phyloP scores from a whole-genome alignment of 2,329 filamentous ascomycete species.

The Penicillium psychrosexuale region DNA sequence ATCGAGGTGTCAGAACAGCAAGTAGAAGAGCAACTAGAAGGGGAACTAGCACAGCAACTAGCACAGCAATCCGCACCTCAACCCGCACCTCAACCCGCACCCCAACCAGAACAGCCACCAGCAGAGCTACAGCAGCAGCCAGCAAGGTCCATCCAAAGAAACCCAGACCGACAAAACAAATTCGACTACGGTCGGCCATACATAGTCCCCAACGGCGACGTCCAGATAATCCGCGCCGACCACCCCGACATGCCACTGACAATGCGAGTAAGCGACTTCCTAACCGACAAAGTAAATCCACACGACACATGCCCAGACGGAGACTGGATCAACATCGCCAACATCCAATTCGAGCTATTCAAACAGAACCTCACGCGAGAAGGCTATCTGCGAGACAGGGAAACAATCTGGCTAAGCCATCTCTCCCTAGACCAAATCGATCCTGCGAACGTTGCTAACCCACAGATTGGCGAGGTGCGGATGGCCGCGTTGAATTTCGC shows the following conservation, averaged over 20 bases:
- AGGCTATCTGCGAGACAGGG: neutral
- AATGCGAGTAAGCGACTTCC: neutral
- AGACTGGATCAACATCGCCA: neutral
- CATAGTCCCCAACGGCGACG: neutral
- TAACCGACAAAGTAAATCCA: neutral
- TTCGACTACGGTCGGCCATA: neutral
- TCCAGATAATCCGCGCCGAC: neutral
- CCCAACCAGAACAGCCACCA: too few relatives aligned
- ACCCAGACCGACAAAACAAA: too few relatives aligned
- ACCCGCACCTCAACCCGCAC: too few relatives aligned
- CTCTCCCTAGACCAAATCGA: neutral
- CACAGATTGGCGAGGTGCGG: neutral
- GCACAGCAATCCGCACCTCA: neutral
- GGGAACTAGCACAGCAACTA: too few relatives aligned
- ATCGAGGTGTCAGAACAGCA: too few relatives aligned
- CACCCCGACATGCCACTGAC: neutral
- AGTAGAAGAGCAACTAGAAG: neutral
- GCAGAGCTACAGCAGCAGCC: neutral
- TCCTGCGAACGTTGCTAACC: neutral
- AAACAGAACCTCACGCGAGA: neutral
- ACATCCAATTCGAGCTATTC: neutral
- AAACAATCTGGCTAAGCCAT: neutral
- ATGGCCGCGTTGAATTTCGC: neutral
- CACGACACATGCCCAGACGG: neutral
- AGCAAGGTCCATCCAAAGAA: neutral